Evolutionary conservation across 306 rosid species (phyloP), one percentile per base, ranked within the genome.

Genomic region (Argentina anserina): DNA sequence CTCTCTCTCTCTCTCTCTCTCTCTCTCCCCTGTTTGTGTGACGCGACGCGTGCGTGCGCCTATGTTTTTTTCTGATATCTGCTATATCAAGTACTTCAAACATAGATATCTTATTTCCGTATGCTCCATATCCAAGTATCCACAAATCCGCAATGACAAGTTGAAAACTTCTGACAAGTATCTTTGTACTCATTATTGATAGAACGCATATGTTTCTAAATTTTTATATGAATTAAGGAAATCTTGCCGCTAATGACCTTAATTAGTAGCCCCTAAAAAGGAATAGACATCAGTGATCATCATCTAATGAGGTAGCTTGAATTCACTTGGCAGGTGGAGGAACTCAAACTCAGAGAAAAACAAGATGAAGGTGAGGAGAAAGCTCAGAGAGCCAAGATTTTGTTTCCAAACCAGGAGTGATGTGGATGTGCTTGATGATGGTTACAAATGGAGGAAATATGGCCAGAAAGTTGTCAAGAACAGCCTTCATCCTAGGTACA

Each of bases 401-500:
- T 94, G 98, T 81, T 94, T 94, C 83, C 98, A 94, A 78, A 94
- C 97, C 40, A 89, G 97, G 79, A 94, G 98, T 73, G 98, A 94
- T 65, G 94, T 94, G n/a, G 98, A 94, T 84, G 98, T 94, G 10
- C 96, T 94, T 81, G 98, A 94, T 86, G 98, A 94, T 86, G 98
- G 98, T 49, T 94, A 94, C 76, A 94, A 94, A 84, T 94, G 98
- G 98, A 86, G 98, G 85, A 94, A 94, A 78, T 94, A 94, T 72
- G 98, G 98, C 49, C 98, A 91, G 76, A 94, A 94, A 84, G 95
- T 94, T 67, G 98, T 94, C 78, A 94, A 94, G 80, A 94, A 94
- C 70, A 94, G 98, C 79, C 98, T 94, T 80, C 98, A 94, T 66
- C 98, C 98, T 37, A 89, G 98, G 97, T 93, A 88, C 25, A 5